Percentiles rank a stretch among this genome's conserved stretches.
These are phyloP conservation scores for Exobasidium rhododendri DNA, from an alignment of 1,284 basidiomycete genomes.

Conservation along the genomic window DNA sequence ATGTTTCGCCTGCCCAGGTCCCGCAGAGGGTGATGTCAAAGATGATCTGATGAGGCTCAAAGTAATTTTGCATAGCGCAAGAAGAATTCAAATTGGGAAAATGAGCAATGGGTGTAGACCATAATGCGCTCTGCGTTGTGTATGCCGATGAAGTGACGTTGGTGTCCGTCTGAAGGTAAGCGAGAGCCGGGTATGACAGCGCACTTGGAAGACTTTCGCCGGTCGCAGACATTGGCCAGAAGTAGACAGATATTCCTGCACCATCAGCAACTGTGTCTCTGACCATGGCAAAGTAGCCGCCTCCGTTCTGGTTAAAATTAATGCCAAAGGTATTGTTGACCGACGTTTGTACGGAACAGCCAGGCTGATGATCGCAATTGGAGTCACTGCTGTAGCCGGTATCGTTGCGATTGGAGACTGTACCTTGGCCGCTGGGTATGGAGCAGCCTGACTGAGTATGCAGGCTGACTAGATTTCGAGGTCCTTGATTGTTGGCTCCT, in stretches of 20 bases:
- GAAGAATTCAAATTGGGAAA: conserved; percentile 20
- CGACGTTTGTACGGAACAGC: conserved; percentile 32
- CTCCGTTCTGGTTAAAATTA: conserved; percentile 30
- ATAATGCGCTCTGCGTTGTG: conserved; percentile 15
- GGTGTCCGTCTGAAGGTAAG: neutral
- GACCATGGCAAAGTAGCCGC: conserved; percentile 48
- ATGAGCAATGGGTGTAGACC: conserved; percentile 41
- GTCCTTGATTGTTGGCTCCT: conserved; percentile 40
- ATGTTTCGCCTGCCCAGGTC: conserved; percentile 39
- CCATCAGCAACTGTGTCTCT: conserved; percentile 39
- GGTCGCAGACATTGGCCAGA: neutral
- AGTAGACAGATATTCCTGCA: conserved; percentile 22
- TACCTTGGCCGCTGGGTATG: conserved; percentile 21
- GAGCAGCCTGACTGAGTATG: conserved; percentile 38
- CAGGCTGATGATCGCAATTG: conserved; percentile 39
- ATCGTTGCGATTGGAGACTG: conserved; percentile 7
- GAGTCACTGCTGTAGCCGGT: conserved; percentile 13
- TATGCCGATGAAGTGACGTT: conserved; percentile 6
- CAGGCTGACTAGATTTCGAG: conserved; percentile 32
- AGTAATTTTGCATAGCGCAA: conserved; percentile 30
- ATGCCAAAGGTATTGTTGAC: conserved; percentile 27
- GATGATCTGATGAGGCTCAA: conserved; percentile 30
- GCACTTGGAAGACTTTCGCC: conserved; percentile 21
- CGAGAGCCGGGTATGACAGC: neutral
- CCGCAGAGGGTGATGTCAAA: conserved; percentile 51